Base-by-base conservation (phyloP, 495 filamentous ascomycete genomes). In the Talaromyces ruber region DNA sequence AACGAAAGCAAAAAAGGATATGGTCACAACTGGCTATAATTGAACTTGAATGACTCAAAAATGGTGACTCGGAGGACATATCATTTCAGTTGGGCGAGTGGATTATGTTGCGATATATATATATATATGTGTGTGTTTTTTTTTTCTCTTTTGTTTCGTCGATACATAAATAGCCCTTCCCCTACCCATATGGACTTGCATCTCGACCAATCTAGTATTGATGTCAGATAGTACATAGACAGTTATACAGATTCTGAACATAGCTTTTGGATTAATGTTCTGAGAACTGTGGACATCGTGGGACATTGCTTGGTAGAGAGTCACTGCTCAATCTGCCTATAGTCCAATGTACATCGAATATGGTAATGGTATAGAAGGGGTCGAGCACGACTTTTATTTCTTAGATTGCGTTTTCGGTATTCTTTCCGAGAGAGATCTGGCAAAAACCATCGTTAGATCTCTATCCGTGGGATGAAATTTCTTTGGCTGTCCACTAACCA, bases 21-120 rank as follows among this genome's bases (percentile, higher is more conserved):
- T 5, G 47, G 47, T 25, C n/a, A 12, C 22, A 24, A 14, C 50
- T 53, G 50, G 24, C 24, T 28, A 24, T 14, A 14, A 25, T 28
- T 53, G 50, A 53, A 53, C 50, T 53, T 53, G 50, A 53, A 53
- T 53, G 50, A 25, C 50, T 28, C 50, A 53, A 53, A 45, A 21
- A 47, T 16, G 21, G 11, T n/a, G 28, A 53, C 50, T 53, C 50
- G 50, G 50, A 53, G 50, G 50, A 26, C 21, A 53, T 53, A 53
- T 53, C 43, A 47, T 47, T 47, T 47, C 43, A 47, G 43, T 47
- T 47, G 43, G 43, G 43, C 43, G 43, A 47, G 43, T 47, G 43
- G 43, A 47, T 21, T 47, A 47, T 18, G 43, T 18, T 47, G 34
- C 30, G 34, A 21, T 47, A 6, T 24, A 28, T 24, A 14, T 53